Percentiles rank a stretch among this genome's conserved stretches.
phyloP scores from a whole-genome alignment of 23 red algal species.

The Gracilaria vermiculophylla region DNA sequence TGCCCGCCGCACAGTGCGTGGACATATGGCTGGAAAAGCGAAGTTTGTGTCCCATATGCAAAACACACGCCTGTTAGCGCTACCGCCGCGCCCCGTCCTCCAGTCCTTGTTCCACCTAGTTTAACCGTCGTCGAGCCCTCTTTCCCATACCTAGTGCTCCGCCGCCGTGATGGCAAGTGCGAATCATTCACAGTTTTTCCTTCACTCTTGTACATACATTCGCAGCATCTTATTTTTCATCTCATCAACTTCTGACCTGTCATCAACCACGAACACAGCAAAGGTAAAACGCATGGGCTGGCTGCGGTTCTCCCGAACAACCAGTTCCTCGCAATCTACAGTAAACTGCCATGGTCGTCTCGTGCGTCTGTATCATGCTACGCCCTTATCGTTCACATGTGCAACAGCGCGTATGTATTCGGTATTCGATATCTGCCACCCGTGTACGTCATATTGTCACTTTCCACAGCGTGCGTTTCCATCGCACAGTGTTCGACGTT shows the following conservation, averaged over 20 bases:
- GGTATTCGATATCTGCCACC: too few relatives aligned
- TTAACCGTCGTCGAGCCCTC: neutral
- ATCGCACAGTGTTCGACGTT: too few relatives aligned
- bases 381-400: too few relatives aligned
- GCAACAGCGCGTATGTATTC: too few relatives aligned
- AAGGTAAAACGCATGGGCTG: neutral
- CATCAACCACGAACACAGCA: too few relatives aligned
- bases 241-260: conserved; percentile 15
- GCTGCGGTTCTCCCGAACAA: neutral
- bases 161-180: neutral
- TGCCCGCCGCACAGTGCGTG: conserved; percentile 8
- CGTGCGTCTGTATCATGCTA: neutral
- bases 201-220: conserved; percentile 53
- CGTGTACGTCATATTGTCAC: too few relatives aligned
- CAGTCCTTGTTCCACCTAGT: neutral
- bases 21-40: conserved; percentile 61
- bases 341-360: neutral
- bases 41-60: conserved; percentile 73
- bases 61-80: conserved; percentile 33
- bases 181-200: conserved; percentile 13
- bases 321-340: neutral
- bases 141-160: neutral
- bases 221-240: conserved; percentile 29
- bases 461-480: too few relatives aligned
- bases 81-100: neutral